Percentiles rank a stretch among this genome's conserved stretches.
phyloP scores from a whole-genome alignment of 2,329 filamentous ascomycete species.

The Botrytis cinerea region DNA sequence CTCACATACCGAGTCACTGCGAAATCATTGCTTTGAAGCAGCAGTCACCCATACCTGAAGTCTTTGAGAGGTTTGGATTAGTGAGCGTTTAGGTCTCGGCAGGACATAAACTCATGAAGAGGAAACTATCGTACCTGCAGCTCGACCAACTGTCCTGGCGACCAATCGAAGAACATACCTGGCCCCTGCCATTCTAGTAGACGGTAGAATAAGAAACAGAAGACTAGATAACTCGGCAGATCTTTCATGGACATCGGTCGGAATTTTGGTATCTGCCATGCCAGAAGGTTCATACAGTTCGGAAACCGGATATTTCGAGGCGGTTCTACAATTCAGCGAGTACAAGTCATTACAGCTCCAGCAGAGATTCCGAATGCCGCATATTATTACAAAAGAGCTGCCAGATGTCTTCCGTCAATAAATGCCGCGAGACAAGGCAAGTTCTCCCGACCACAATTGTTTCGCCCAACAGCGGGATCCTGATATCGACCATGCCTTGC shows the following conservation, averaged over 20 bases:
- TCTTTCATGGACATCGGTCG: not conserved
- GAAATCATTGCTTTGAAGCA: rapidly evolving
- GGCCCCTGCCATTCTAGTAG: too few relatives aligned
- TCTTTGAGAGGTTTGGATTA: too few relatives aligned
- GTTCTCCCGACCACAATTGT: not conserved
- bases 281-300: not conserved
- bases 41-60: not conserved
- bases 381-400: not conserved
- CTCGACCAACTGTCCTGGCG: not conserved
- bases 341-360: not conserved
- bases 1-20: not conserved
- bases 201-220: not conserved
- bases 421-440: not conserved
- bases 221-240: too few relatives aligned
- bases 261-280: not conserved
- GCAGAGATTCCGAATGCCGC: not conserved
- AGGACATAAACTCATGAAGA: not conserved
- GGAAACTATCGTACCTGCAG: not conserved
- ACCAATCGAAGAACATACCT: rapidly evolving
- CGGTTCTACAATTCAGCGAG: not conserved
- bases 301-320: not conserved
- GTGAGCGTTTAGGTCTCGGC: not conserved
- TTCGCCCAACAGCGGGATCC: not conserved
- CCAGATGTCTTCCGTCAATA: not conserved
- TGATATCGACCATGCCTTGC: not conserved